These are phyloP conservation scores for Coemansia sp. DNA, from an alignment of 192 early-diverging fungal genomes.

Conservation along the genomic window DNA sequence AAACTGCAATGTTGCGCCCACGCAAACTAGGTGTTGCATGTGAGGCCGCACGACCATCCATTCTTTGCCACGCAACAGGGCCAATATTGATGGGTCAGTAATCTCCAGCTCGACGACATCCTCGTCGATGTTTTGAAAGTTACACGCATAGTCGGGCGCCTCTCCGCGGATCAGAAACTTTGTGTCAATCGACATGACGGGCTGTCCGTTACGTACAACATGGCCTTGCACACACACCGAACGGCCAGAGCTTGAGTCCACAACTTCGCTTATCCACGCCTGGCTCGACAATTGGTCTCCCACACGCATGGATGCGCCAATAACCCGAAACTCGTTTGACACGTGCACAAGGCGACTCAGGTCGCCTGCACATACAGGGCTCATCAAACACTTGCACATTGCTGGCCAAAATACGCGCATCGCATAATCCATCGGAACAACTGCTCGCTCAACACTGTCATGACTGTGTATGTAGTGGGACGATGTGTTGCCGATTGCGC, in stretches of 20 bases:
- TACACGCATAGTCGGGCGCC: constrained; percentile 72
- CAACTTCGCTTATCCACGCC: constrained; percentile 74
- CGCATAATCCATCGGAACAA: constrained; percentile 87
- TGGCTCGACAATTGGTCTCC: constrained; percentile 60
- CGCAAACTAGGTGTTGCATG: not conserved
- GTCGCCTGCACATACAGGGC: constrained; percentile 87
- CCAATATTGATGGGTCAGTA: constrained; percentile 65
- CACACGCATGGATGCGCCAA: constrained; percentile 60
- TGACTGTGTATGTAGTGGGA: constrained; percentile 47
- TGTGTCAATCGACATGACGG: constrained; percentile 74
- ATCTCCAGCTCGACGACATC: constrained; percentile 70
- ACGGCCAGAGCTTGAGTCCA: constrained; percentile 82
- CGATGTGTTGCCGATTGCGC: constrained; percentile 66
- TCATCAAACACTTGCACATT: constrained; percentile 85
- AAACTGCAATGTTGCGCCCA: constrained; percentile 68
- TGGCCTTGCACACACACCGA: constrained; percentile 77
- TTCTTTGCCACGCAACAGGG: constrained; percentile 75
- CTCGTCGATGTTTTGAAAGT: constrained; percentile 78
- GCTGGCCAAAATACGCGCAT: constrained; percentile 88
- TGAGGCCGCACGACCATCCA: constrained; percentile 65
- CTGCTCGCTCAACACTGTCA: not conserved
- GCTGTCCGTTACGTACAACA: constrained; percentile 58
- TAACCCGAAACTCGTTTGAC: constrained; percentile 80
- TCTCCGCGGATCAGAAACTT: constrained; percentile 85
- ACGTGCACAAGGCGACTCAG: constrained; percentile 84